Percentiles rank a stretch among this genome's conserved stretches.
These are phyloP conservation scores for Ambrosiella cleistominuta DNA, from an alignment of 2,329 filamentous ascomycete species.

Conservation along the genomic window DNA sequence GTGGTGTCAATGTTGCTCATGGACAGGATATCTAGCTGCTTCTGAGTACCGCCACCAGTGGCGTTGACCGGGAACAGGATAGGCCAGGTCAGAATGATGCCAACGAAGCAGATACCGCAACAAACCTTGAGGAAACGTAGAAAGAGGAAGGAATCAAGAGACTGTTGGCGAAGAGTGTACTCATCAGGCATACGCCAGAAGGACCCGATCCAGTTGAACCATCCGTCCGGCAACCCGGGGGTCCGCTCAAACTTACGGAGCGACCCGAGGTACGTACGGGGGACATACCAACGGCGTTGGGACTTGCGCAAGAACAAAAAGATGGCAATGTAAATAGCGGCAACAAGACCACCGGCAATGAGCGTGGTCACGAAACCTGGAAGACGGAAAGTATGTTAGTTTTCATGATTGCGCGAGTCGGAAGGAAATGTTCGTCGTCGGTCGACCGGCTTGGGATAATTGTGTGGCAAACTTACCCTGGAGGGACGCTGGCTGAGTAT, in stretches of 20 bases:
- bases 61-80: conserved; percentile 73
- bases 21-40: conserved; percentile 59
- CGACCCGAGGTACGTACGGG: conserved; percentile 31
- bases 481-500: conserved; percentile 10
- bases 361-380: conserved; percentile 28
- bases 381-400: not conserved
- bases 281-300: conserved; percentile 31
- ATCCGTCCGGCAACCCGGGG: conserved; percentile 34
- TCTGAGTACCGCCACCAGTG: conserved; percentile 50
- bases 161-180: conserved; percentile 68
- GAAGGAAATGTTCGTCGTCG: not conserved
- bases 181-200: conserved; percentile 52
- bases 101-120: conserved; percentile 62
- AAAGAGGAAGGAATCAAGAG: conserved; percentile 71
- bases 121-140: conserved; percentile 61
- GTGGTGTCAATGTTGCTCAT: conserved; percentile 55
- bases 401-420: not conserved
- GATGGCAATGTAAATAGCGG: conserved; percentile 25
- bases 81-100: conserved; percentile 71
- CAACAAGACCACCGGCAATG: conserved; percentile 28
- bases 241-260: conserved; percentile 35
- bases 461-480: conserved; percentile 7
- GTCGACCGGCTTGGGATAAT: not conserved
- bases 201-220: conserved; percentile 43
- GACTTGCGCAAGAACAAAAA: conserved; percentile 29